Percentiles rank a stretch among this genome's conserved stretches.
phyloP scores from a whole-genome alignment of 2,329 filamentous ascomycete genomes.

The Ophiocordyceps sinensis region DNA sequence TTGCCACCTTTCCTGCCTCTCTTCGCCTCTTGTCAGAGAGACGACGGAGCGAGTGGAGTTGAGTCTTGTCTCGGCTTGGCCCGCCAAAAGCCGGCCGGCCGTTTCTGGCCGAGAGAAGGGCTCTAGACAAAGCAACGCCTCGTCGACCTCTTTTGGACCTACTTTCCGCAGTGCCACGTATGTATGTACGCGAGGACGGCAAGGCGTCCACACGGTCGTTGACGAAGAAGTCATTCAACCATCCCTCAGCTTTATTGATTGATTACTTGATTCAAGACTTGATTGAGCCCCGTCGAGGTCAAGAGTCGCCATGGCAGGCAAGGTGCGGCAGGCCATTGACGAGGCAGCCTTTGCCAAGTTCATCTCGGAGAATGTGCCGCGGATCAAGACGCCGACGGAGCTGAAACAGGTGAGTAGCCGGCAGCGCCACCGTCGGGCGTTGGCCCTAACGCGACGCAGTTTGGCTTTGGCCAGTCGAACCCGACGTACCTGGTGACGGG shows the following conservation, averaged over 20 bases:
- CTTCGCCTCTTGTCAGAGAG: too few species aligned
- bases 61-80: too few species aligned
- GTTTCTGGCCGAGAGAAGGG: too few species aligned
- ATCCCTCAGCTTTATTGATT: neutral
- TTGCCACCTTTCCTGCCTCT: too few species aligned
- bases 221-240: neutral
- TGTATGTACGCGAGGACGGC: neutral
- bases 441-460: conserved; percentile 35
- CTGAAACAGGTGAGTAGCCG: conserved; percentile 62
- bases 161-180: too few species aligned
- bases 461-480: conserved; percentile 94
- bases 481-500: conserved; percentile 87
- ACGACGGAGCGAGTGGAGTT: too few species aligned
- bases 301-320: conserved; percentile 55
- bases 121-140: too few species aligned
- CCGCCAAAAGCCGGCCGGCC: too few species aligned
- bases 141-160: too few species aligned
- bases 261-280: neutral
- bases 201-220: neutral
- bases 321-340: conserved; percentile 83
- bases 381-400: conserved; percentile 69
- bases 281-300: neutral
- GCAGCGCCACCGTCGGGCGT: neutral
- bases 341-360: conserved; percentile 65
- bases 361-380: conserved; percentile 62